A percentile compares a stretch with the other conserved stretches of the same genome.
These are phyloP conservation scores for Penicillium turbatum DNA, from an alignment of 495 filamentous ascomycete species.

Conservation along the genomic window DNA sequence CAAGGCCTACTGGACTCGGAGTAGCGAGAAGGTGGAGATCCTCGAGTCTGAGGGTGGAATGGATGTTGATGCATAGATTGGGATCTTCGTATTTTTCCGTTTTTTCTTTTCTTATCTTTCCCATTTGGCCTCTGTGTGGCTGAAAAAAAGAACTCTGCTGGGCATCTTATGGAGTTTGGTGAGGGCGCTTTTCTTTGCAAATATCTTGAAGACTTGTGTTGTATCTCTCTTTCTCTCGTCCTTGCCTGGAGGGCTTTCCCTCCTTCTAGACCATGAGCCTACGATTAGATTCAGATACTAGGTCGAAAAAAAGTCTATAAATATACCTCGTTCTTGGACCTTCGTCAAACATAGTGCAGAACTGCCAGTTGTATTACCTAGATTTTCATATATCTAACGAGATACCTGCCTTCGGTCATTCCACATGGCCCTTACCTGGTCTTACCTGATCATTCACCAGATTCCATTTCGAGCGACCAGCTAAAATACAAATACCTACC, in stretches of 20 bases:
- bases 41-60: slow-evolving; percentile 37
- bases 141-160: slow-evolving; percentile 31
- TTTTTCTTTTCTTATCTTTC: slow-evolving; percentile 19
- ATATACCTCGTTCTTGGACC: not conserved
- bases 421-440: slow-evolving; percentile 59
- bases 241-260: slow-evolving; percentile 18
- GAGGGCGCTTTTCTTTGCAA: slow-evolving; percentile 31
- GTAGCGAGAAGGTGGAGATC: slow-evolving; percentile 40
- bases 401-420: slow-evolving; percentile 34
- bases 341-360: slow-evolving; percentile 3
- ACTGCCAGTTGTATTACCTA: slow-evolving; percentile 19
- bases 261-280: slow-evolving; percentile 34
- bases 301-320: slow-evolving; percentile 24
- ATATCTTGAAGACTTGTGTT: slow-evolving; percentile 24
- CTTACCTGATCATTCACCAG: slow-evolving; percentile 50
- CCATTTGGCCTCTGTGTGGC: slow-evolving; percentile 15
- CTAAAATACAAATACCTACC: slow-evolving; percentile 53
- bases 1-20: slow-evolving; percentile 55
- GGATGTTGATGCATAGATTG: slow-evolving; percentile 39
- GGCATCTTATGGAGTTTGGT: slow-evolving; percentile 40
- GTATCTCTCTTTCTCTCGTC: slow-evolving; percentile 18
- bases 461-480: slow-evolving; percentile 24
- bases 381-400: slow-evolving; percentile 28
- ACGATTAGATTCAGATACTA: slow-evolving; percentile 35
- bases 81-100: slow-evolving; percentile 7